These are phyloP conservation scores for Pythium rishiriense DNA, from an alignment of 352 stramenopile genomes.

Conservation along the genomic window DNA sequence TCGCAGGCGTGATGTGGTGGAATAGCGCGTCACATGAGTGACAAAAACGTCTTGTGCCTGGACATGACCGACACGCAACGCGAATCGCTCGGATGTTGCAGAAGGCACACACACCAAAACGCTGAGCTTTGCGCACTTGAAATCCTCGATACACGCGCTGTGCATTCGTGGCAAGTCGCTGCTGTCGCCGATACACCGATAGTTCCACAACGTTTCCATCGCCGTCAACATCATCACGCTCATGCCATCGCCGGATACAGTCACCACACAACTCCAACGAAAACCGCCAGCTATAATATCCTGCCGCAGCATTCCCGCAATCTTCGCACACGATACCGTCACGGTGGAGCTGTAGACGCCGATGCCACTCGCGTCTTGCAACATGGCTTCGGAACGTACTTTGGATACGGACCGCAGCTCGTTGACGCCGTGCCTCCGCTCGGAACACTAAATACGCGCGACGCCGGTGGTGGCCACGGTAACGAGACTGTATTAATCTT, in stretches of 20 bases:
- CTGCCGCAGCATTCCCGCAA: constrained; percentile 40
- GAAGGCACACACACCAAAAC: constrained; percentile 41
- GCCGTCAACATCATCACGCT: not conserved
- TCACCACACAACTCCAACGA: constrained; percentile 33
- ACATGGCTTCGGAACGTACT: constrained; percentile 36
- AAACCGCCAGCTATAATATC: constrained; percentile 35
- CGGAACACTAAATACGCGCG: constrained; percentile 33
- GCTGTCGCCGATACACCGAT: constrained; percentile 34
- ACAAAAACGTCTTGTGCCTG: constrained; percentile 34
- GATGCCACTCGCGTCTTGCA: constrained; percentile 33
- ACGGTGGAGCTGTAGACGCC: constrained; percentile 35
- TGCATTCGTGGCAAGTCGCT: constrained; percentile 21
- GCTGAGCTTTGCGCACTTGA: constrained; percentile 23
- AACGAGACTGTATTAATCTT: constrained; percentile 29
- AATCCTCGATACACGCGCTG: constrained; percentile 46
- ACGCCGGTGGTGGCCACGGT: constrained; percentile 22
- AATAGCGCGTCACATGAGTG: constrained; percentile 45
- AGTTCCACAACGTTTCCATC: constrained; percentile 29
- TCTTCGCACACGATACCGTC: constrained; percentile 40
- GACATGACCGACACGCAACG: constrained; percentile 46
- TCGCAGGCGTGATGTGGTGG: constrained; percentile 23
- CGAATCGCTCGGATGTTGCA: constrained; percentile 44
- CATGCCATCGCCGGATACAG: constrained; percentile 30
- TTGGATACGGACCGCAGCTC: constrained; percentile 48
- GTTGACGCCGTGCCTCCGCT: constrained; percentile 30